Percentiles rank a stretch among this genome's conserved stretches.
These are phyloP conservation scores for Phalaenopsis aphrodite DNA, from an alignment of 106 monocot species.

Conservation along the genomic window DNA sequence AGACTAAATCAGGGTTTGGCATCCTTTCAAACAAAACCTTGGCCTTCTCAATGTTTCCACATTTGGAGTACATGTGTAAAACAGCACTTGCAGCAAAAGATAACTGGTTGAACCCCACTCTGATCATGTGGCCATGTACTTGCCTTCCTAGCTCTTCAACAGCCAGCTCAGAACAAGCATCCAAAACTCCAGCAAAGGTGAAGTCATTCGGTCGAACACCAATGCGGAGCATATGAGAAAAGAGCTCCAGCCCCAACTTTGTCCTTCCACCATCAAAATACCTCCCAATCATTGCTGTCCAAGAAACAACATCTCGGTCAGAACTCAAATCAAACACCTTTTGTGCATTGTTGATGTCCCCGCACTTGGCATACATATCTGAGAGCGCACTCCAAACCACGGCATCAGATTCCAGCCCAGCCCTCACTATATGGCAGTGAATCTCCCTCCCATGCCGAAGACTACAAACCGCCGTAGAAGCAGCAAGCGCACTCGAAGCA, in stretches of 20 bases:
- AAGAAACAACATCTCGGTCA: conserved; percentile 20
- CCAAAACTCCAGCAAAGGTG: conserved; percentile 18
- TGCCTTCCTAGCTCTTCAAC: conserved; percentile 12
- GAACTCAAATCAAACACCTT: conserved; percentile 3
- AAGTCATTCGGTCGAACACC: conserved; percentile 18
- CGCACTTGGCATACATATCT: conserved; percentile 17
- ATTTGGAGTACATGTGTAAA: conserved; percentile 24
- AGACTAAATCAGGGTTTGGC: conserved; percentile 11
- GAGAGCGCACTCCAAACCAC: conserved; percentile 10
- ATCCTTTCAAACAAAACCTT: conserved; percentile 8
- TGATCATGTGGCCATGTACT: conserved; percentile 19
- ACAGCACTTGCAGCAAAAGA: conserved; percentile 19
- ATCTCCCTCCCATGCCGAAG: conserved; percentile 18
- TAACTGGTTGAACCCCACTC: conserved; percentile 6
- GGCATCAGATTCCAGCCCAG: conserved; percentile 11
- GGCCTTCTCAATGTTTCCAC: conserved; percentile 20
- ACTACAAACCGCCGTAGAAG: not conserved
- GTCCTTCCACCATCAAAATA: conserved; percentile 10
- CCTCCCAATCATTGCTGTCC: conserved; percentile 21
- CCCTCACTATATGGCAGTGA: conserved; percentile 3
- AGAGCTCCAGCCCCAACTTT: conserved; percentile 10
- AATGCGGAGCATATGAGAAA: conserved; percentile 5
- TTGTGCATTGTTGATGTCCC: conserved; percentile 5
- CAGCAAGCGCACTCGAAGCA: conserved; percentile 13
- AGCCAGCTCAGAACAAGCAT: conserved; percentile 11